Base-by-base conservation (phyloP, 352 stramenopile species). In the Phytophthora nicotianae region DNA sequence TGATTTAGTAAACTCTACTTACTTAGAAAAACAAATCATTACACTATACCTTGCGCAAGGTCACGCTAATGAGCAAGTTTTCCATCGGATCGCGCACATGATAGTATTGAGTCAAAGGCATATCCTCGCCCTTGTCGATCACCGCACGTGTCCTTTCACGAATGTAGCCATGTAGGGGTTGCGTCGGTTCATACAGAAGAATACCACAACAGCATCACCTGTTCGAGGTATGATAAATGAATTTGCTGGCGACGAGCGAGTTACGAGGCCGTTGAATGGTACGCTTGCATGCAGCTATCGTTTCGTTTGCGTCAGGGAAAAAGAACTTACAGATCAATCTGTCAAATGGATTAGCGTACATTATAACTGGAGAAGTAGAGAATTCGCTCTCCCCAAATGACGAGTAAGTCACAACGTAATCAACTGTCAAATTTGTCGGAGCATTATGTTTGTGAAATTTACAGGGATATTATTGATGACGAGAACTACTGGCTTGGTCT, bases 61-160 rank as follows among this genome's bases (percentile, higher is more conserved):
- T 79, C 20, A 90, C 79, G 16, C 66, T 62, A 27, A 93, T 41
- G 41, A 64, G 67, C 14, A 93, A 58, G 50, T 90, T 87, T 61
- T 89, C 80, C 58, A 93, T 89, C 9, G 84, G 80, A 55, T 90
- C 81, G 59, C 75, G 76, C 42, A 84, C 83, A 75, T 91, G 82
- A 60, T 90, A 93, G 68, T 79, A 83, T 29, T 79, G 65, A 41
- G 77, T 88, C 48, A 68, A 47, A 42, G 58, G 52, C 71, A 77
- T 47, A 14, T 45, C n/a, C n/a, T 38, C 11, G 6, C 40, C 26
- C 29, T 16, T 27, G 27, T 38, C 26, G 11, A 40, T 29, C 21
- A 21, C 6, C 11, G 11, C 11, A 52, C 17, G 49, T 52, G 55
- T 48, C 49, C 10, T 49, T 65, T 65, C 49, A 65, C 27, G 16